Percentiles rank a stretch among this genome's conserved stretches.
These are phyloP conservation scores for Leccinum huronense DNA, from an alignment of 1,284 basidiomycete species.

Conservation along the genomic window DNA sequence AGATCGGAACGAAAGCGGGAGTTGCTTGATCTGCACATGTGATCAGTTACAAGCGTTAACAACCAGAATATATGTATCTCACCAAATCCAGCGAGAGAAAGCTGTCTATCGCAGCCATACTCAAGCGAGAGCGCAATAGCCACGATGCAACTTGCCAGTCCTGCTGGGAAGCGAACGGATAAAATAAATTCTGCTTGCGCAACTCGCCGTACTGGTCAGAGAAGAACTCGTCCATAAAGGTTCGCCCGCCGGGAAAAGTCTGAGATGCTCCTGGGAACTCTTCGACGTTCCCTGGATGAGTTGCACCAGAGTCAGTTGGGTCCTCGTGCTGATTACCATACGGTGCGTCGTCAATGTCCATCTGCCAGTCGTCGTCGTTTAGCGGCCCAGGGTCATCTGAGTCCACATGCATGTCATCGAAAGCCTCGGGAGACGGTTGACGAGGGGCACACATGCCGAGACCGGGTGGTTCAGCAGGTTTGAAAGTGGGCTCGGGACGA, in stretches of 20 bases:
- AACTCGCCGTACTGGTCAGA: slow-evolving; percentile 1
- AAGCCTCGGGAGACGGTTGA: background rate
- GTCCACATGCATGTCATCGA: background rate
- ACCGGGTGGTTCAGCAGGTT: background rate
- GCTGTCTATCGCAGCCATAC: background rate
- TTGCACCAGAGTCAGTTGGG: background rate
- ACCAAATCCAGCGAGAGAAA: background rate
- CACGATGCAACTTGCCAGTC: slow-evolving; percentile 6
- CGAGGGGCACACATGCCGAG: background rate
- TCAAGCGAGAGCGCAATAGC: background rate
- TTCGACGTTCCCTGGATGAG: background rate
- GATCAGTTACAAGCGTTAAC: background rate
- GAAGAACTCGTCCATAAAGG: slow-evolving; percentile 10
- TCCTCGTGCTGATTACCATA: background rate
- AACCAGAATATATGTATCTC: background rate
- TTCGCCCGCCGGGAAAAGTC: background rate
- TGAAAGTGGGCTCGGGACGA: background rate
- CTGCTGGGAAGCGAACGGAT: slow-evolving; percentile 5
- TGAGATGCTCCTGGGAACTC: background rate
- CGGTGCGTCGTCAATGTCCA: background rate
- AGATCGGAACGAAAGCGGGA: background rate
- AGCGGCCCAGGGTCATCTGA: background rate
- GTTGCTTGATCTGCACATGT: background rate
- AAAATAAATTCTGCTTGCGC: slow-evolving; percentile 6
- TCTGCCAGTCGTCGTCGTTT: background rate